Conservation (phyloP, 1,284 basidiomycete species). For the Meripilus lineatus region DNA sequence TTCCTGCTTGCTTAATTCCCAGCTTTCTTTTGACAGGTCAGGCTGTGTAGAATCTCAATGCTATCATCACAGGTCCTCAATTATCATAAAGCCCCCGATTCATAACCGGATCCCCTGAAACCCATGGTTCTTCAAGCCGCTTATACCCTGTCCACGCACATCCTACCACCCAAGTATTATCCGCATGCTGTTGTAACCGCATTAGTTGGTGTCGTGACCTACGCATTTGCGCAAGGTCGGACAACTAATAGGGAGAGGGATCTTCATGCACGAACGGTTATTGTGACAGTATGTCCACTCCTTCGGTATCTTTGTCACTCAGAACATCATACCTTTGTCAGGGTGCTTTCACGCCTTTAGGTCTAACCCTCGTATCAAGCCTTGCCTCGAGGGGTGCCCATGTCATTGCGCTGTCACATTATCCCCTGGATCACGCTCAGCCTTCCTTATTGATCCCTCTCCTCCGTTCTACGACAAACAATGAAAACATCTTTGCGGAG, state of each 20-base stretch:
- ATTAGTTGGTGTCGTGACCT: constrained; percentile 40
- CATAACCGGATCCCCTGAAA: too few species aligned
- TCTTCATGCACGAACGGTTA: constrained; percentile 62
- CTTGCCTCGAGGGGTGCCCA: constrained; percentile 71
- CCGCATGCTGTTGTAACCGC: constrained; percentile 44
- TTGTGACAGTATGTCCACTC: constrained; percentile 53
- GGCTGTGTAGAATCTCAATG: too few species aligned
- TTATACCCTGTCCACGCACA: constrained; percentile 21
- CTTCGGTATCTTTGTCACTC: too few species aligned
- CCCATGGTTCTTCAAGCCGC: constrained; percentile 33
- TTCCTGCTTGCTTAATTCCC: too few species aligned
- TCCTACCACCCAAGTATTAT: constrained; percentile 37
- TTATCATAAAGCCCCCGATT: too few species aligned
- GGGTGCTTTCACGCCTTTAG: constrained; percentile 72
- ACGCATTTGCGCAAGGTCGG: constrained; percentile 61
- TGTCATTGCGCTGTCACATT: constrained; percentile 62
- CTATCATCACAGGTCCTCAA: too few species aligned
- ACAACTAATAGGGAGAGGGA: constrained; percentile 66
- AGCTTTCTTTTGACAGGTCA: too few species aligned
- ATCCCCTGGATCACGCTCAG: constrained; percentile 49
- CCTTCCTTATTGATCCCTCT: constrained; percentile 58
- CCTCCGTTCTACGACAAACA: constrained; percentile 60
- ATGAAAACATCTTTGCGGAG: constrained; percentile 71
- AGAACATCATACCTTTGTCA: too few species aligned
- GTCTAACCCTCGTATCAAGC: constrained; percentile 57